phyloP scores from a whole-genome alignment of 2,329 filamentous ascomycete species.

The Cladosporium sp. region DNA sequence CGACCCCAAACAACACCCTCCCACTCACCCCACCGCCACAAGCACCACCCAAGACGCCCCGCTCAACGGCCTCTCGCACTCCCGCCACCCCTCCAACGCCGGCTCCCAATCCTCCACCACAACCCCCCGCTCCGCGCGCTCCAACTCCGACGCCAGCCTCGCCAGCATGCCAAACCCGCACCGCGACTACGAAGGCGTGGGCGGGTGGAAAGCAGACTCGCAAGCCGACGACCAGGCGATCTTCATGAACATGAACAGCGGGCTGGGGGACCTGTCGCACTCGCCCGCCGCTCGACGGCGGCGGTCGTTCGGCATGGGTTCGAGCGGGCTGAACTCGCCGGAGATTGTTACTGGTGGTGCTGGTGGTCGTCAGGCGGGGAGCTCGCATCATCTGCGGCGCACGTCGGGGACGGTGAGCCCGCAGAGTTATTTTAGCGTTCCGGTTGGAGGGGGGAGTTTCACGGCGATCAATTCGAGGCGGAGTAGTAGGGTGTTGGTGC shows the following conservation, averaged over 20 bases:
- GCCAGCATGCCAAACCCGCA: not conserved
- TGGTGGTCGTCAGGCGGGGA: not conserved
- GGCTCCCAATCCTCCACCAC: not conserved
- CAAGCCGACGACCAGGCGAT: not conserved
- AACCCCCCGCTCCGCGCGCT: not conserved
- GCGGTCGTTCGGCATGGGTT: not conserved
- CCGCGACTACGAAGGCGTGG: conserved; percentile 8
- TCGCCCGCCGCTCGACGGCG: not conserved
- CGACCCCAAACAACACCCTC: not conserved
- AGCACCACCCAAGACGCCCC: not conserved
- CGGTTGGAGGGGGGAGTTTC: not conserved
- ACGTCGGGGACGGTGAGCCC: not conserved
- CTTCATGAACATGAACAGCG: not conserved
- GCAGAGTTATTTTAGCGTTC: conserved; percentile 4
- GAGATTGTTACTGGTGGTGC: not conserved
- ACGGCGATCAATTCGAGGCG: not conserved
- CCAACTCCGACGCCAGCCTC: conserved; percentile 2
- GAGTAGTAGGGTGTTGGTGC: not conserved
- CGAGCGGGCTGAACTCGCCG: conserved; percentile 4
- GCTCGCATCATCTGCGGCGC: not conserved
- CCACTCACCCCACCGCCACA: not conserved
- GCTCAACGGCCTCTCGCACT: not conserved
- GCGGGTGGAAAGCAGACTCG: not conserved
- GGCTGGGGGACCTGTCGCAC: not conserved
- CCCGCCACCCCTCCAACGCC: not conserved